These are phyloP conservation scores for Croton setiger DNA, from an alignment of 441 rosid species.

Conservation along the genomic window DNA sequence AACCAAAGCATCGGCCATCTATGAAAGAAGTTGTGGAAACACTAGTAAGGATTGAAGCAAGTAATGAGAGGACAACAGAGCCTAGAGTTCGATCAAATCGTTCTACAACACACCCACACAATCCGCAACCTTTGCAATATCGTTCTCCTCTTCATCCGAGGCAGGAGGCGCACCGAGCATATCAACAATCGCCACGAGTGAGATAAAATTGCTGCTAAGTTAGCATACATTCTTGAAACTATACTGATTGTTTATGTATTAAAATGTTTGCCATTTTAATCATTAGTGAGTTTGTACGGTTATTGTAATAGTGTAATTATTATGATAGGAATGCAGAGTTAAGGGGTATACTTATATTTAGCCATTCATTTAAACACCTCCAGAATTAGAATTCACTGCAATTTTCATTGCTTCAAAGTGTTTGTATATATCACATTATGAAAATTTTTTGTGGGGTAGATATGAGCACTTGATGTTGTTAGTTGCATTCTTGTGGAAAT, in stretches of 20 bases:
- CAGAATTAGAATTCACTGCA: too few relatives aligned
- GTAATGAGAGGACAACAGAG: constrained; percentile 40
- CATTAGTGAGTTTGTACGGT: constrained; percentile 2
- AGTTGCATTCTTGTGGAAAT: too few relatives aligned
- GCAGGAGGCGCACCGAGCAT: constrained; percentile 29
- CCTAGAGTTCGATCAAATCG: constrained; percentile 36
- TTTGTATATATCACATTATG: too few relatives aligned
- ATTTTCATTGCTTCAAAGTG: too few relatives aligned
- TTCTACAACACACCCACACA: constrained; percentile 26
- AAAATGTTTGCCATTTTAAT: background rate
- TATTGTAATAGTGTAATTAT: constrained; percentile 5
- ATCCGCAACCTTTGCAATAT: constrained; percentile 41
- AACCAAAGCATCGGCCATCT: constrained; percentile 60
- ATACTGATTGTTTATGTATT: background rate
- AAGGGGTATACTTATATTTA: too few relatives aligned
- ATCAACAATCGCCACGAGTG: constrained; percentile 27
- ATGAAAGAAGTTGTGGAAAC: constrained; percentile 64
- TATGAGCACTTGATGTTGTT: too few relatives aligned
- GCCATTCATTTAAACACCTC: too few relatives aligned
- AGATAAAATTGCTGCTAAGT: constrained; percentile 5
- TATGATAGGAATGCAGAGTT: background rate
- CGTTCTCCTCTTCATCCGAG: constrained; percentile 53
- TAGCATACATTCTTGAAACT: background rate
- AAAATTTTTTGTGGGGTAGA: too few relatives aligned
- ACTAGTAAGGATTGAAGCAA: constrained; percentile 40